Percentiles rank a stretch among this genome's conserved stretches.
Evolutionary conservation across 73 alveolate genomes (phyloP).

Genomic region (Paraurostyla sp.): DNA sequence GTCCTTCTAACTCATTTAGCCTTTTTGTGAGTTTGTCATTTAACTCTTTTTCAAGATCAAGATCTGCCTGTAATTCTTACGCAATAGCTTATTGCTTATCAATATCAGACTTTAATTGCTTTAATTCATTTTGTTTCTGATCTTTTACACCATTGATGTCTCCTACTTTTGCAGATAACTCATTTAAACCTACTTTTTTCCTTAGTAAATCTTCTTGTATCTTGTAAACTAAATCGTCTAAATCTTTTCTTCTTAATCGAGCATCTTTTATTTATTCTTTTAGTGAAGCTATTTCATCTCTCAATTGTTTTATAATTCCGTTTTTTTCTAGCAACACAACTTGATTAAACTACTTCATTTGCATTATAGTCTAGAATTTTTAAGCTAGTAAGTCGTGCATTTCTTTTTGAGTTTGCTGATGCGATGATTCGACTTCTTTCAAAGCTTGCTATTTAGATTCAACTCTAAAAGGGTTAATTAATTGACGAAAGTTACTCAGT

Average conservation of each 20-base stretch:
- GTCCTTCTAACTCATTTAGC: background rate
- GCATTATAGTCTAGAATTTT: background rate
- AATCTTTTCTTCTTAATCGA: background rate
- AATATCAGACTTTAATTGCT: background rate
- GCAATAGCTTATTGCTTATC: background rate
- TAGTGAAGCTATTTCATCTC: background rate
- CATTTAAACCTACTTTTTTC: background rate
- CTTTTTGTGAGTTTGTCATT: background rate
- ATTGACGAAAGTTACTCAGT: background rate
- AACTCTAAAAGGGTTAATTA: background rate
- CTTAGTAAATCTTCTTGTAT: background rate
- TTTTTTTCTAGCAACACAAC: background rate
- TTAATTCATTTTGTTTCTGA: constrained; percentile 2
- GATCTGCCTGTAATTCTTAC: background rate
- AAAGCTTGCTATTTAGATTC: background rate
- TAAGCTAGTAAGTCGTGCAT: background rate
- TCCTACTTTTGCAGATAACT: background rate
- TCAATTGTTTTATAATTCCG: background rate
- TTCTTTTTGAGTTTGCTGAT: background rate
- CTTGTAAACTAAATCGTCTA: background rate
- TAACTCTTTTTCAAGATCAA: background rate
- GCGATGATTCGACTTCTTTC: background rate
- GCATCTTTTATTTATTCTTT: background rate
- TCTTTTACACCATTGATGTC: background rate
- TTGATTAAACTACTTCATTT: background rate